Base-by-base conservation (phyloP, 805 yeast species). In the Wickerhamiella shivajii region DNA sequence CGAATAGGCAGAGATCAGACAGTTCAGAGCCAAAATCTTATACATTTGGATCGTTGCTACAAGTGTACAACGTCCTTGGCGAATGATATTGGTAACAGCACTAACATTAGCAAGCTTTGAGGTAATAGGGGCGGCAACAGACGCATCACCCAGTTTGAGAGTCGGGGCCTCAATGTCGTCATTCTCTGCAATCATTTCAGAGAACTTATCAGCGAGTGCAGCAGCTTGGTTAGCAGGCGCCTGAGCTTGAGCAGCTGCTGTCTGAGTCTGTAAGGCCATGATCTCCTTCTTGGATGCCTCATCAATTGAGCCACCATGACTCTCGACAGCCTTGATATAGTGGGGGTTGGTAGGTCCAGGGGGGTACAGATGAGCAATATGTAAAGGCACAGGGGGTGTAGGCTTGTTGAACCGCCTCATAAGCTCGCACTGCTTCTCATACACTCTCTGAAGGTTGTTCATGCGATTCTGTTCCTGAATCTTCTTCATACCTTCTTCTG, bases 41-140 rank as follows among this genome's bases (percentile, higher is more conserved):
- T 90, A 90, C 98, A 90, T 90, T 63, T 90, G 98, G 53, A 90
- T 85, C 6, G 98, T 90, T 12, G 95, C 81, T 28, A 90, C 95
- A 45, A 90, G 66, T 6, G 98, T 94, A 65, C 94, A 81, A 60
- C 98, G 83, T 44, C 98, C 98, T 65, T 90, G 96, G 60, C 98
- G 84, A 45, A 90, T 71, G 44, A 90, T 79, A 52, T 84, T 77
- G 34, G 93, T 79, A 36, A 90, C 95, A 36, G 98, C 77, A 36
- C 85, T 70, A 20, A 90, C 98, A 50, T 77, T 79, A 17, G 94
- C 72, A 44, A 90, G 69, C 55, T 90, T 90, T 16, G 97, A 85
- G 13, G 98, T 90, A 57, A 90, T 83, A 29, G 98, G 98, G 21
- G 98, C 98, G 36, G 98, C 98, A 49, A 92, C 95, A 16, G 96